A percentile compares a stretch with the other conserved stretches of the same genome.
These are phyloP conservation scores for Trichoderma brevicompactum DNA, from an alignment of 2,329 filamentous ascomycete species.

Conservation along the genomic window DNA sequence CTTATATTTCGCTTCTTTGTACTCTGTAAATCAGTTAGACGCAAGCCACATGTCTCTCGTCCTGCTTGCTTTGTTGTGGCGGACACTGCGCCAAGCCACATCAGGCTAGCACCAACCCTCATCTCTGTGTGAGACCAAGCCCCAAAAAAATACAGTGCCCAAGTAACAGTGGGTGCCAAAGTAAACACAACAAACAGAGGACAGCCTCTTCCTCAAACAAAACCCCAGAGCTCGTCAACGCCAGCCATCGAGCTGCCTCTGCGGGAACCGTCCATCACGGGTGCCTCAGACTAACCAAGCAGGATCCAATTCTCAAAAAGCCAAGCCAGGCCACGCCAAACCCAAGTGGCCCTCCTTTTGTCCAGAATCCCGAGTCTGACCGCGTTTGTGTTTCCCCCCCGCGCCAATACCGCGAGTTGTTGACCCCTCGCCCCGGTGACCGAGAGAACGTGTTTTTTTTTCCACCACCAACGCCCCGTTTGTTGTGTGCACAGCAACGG, in stretches of 20 bases:
- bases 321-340: not conserved
- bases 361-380: slow-evolving; percentile 14
- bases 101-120: not conserved
- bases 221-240: slow-evolving; percentile 14
- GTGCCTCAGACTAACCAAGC: slow-evolving; percentile 9
- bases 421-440: slow-evolving; percentile 28
- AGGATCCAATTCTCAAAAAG: not conserved
- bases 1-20: too few relatives aligned
- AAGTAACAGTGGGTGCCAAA: slow-evolving; percentile 8
- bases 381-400: slow-evolving; percentile 27
- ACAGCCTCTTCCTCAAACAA: slow-evolving; percentile 11
- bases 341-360: not conserved
- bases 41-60: too few relatives aligned
- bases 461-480: slow-evolving; percentile 5
- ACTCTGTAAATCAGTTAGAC: too few relatives aligned
- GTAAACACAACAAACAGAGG: slow-evolving; percentile 29
- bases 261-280: slow-evolving; percentile 11
- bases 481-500: slow-evolving; percentile 21
- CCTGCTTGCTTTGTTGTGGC: too few relatives aligned
- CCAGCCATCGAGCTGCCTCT: slow-evolving; percentile 17
- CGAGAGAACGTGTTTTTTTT: slow-evolving; percentile 24
- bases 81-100: too few relatives aligned
- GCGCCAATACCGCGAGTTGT: slow-evolving; percentile 26
- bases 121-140: not conserved
- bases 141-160: too few relatives aligned